phyloP scores from a whole-genome alignment of 768 basidiomycete genomes.

The Astraeus odoratus region DNA sequence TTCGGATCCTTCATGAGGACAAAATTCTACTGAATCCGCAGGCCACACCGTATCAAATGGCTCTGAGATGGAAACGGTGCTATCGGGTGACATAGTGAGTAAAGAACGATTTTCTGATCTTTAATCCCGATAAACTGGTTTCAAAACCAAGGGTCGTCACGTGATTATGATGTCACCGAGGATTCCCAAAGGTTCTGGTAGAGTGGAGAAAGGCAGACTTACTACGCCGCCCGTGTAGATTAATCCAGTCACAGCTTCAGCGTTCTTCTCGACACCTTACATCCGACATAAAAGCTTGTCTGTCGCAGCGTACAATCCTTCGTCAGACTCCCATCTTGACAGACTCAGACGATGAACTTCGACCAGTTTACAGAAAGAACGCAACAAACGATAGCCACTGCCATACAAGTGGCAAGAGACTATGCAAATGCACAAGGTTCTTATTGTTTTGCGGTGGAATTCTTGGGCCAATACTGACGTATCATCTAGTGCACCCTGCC shows the following conservation, averaged over 20 bases:
- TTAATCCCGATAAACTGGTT: no score
- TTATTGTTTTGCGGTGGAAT: constrained; percentile 1
- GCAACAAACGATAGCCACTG: constrained; percentile 57
- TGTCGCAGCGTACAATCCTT: background rate
- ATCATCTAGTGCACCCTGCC: constrained; percentile 61
- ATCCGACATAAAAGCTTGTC: background rate
- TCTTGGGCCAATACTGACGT: background rate
- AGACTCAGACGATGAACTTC: constrained; percentile 35
- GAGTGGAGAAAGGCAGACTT: no score
- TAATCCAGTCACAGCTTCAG: no score
- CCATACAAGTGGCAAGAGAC: constrained; percentile 79
- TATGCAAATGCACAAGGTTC: constrained; percentile 76
- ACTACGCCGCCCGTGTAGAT: no score
- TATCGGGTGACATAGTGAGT: background rate
- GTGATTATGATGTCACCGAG: background rate
- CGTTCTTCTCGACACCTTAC: no score
- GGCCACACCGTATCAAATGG: constrained; percentile 67
- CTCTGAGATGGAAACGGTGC: background rate
- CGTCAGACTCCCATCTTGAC: background rate
- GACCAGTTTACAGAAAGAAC: constrained; percentile 82
- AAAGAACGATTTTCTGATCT: no score
- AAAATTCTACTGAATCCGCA: constrained; percentile 90
- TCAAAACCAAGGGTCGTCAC: background rate
- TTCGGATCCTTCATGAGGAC: constrained; percentile 53
- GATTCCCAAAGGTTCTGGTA: constrained; percentile 6